Base-by-base conservation (phyloP, 2,329 filamentous ascomycete genomes). In the Fusarium avenaceum region DNA sequence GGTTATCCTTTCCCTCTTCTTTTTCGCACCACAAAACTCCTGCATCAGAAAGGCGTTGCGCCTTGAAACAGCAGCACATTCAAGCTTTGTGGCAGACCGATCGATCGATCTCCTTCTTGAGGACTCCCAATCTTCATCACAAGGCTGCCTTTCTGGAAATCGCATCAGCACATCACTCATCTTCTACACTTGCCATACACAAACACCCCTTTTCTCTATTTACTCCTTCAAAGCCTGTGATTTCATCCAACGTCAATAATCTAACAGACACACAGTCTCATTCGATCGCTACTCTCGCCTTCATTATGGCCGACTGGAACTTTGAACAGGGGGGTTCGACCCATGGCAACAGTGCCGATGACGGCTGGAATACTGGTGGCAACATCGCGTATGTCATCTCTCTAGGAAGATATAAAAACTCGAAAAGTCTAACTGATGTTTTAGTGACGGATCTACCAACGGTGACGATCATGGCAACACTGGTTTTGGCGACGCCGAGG, bases 251-350 rank as follows among this genome's bases (percentile, higher is more conserved):
- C 30, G 6, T 8, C 22, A 4, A 49, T 24, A 13, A 15, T 61
- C 47, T 63, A 55, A 46, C 39, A 26, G 15, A 24, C 17, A 14
- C 9, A 17, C n/a, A 46, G 17, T 38, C 38, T 17, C 30, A 15
- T 11, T 45, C 19, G 5, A 28, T 22, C 5, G 13, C 7, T 15
- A 17, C 38, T 3, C 22, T 19, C 42, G n/a, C n/a, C n/a, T 22
- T n/a, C 10, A 53, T 20, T 28, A 69, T 69, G 65, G 42, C 47
- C 13, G 65, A 52, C 35, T 69, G 65, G 65, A 45, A 51, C 13
- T 39, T 49, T 33, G 52, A 66, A 19, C 51, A 69, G 33, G 45
- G 61, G 11, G 51, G 26, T 20, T 46, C 60, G 32, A 35, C 44
- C 30, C 46, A 53, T 42, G 39, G 32, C 22, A 56, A 61, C 42